These are phyloP conservation scores for Yarrowia yakushimensis DNA, from an alignment of 805 yeast species.

Conservation along the genomic window DNA sequence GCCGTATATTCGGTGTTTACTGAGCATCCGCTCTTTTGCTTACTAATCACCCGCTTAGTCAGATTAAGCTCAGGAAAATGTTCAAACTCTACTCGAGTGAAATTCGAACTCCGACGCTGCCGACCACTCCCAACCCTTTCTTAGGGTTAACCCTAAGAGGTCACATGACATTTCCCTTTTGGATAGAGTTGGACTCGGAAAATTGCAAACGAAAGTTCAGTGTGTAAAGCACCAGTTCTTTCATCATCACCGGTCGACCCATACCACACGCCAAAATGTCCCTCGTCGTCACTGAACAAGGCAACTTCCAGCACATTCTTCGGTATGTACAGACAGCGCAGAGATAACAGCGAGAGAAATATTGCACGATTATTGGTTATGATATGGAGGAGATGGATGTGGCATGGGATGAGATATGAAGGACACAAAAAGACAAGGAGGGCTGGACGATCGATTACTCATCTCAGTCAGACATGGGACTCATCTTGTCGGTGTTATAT, in stretches of 20 bases:
- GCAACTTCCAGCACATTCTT: constrained; percentile 99
- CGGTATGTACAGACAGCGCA: constrained; percentile 62
- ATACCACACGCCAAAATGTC: constrained; percentile 57
- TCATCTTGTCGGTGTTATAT: too few relatives aligned
- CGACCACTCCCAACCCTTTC: neutral
- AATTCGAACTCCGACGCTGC: neutral
- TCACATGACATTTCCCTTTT: constrained; percentile 16
- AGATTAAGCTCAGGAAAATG: too few relatives aligned
- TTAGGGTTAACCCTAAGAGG: constrained; percentile 11
- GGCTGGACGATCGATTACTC: too few relatives aligned
- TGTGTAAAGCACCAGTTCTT: constrained; percentile 9
- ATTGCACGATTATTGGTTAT: too few relatives aligned
- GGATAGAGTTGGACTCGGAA: constrained; percentile 25
- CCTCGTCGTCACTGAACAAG: constrained; percentile 97
- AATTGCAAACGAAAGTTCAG: constrained; percentile 18
- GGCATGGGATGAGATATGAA: neutral
- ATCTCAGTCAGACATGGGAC: too few relatives aligned
- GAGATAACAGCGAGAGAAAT: neutral
- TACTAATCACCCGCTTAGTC: too few relatives aligned
- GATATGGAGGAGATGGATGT: neutral
- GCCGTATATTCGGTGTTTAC: too few relatives aligned
- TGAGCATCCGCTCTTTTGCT: neutral
- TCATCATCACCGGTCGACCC: constrained; percentile 25
- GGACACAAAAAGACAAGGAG: neutral
- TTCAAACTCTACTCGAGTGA: too few relatives aligned